Percentiles rank a stretch among this genome's conserved stretches.
These are phyloP conservation scores for Trifolium repens DNA, from an alignment of 306 rosid genomes.

Conservation along the genomic window DNA sequence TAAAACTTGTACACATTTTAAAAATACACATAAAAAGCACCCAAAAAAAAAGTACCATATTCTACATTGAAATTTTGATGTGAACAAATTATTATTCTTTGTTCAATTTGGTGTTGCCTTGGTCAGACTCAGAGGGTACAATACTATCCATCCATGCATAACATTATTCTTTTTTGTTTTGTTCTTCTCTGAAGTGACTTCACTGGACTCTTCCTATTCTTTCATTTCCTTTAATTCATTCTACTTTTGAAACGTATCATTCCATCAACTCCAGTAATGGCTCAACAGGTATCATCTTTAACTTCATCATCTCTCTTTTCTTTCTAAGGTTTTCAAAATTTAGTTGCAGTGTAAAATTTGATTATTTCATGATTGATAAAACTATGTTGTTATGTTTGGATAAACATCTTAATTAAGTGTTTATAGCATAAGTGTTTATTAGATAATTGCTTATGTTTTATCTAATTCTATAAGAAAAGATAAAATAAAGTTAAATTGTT, in stretches of 20 bases:
- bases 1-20: too few relatives aligned
- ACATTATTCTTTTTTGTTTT: conserved; percentile 19
- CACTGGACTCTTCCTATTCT: conserved; percentile 20
- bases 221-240: conserved; percentile 14
- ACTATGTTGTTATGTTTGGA: too few relatives aligned
- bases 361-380: background rate
- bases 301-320: background rate
- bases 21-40: too few relatives aligned
- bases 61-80: too few relatives aligned
- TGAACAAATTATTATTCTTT: background rate
- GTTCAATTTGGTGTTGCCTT: conserved; percentile 20
- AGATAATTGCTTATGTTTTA: too few relatives aligned
- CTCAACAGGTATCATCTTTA: conserved; percentile 53
- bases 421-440: too few relatives aligned
- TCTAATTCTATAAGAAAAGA: too few relatives aligned
- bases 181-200: conserved; percentile 34
- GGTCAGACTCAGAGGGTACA: conserved; percentile 36
- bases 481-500: too few relatives aligned
- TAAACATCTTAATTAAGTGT: too few relatives aligned
- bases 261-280: conserved; percentile 48
- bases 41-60: too few relatives aligned
- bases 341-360: background rate
- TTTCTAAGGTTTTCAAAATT: background rate
- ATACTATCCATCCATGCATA: conserved; percentile 32
- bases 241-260: background rate